Conservation (phyloP, 2,329 filamentous ascomycete genomes). For the Aureobasidium zeae region DNA sequence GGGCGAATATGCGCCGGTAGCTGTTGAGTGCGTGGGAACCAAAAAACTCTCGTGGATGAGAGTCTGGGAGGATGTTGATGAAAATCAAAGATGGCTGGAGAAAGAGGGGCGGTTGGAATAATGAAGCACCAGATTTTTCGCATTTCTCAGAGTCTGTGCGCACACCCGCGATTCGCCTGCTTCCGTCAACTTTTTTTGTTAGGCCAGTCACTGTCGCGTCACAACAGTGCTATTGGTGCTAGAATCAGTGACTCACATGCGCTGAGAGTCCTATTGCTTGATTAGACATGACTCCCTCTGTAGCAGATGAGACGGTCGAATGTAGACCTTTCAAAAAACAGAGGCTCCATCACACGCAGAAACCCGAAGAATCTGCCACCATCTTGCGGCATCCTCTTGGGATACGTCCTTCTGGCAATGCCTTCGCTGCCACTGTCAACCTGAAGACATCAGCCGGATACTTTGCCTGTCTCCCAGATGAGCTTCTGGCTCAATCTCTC, state of each 20-base stretch:
- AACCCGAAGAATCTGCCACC: slow-evolving; percentile 31
- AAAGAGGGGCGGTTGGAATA: slow-evolving; percentile 11
- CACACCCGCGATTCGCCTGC: slow-evolving; percentile 7
- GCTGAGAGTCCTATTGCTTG: neutral
- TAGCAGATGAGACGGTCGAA: slow-evolving; percentile 16
- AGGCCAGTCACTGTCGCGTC: no score
- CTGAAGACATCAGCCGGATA: slow-evolving; percentile 57
- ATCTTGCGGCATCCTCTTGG: slow-evolving; percentile 73
- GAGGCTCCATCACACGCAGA: slow-evolving; percentile 16
- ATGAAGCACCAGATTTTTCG: neutral
- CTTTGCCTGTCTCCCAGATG: slow-evolving; percentile 66
- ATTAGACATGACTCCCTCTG: slow-evolving; percentile 20
- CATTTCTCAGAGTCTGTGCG: neutral
- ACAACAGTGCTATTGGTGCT: no score
- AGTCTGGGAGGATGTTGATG: slow-evolving; percentile 36
- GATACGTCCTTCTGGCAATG: slow-evolving; percentile 81
- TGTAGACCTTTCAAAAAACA: slow-evolving; percentile 20
- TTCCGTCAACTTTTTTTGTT: neutral
- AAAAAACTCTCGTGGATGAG: slow-evolving; percentile 36
- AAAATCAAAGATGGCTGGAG: slow-evolving; percentile 19
- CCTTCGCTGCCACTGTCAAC: slow-evolving; percentile 56
- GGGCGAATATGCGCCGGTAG: slow-evolving; percentile 31
- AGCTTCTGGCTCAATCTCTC: slow-evolving; percentile 64
- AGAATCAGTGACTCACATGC: no score
- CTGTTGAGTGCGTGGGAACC: slow-evolving; percentile 35